phyloP scores from a whole-genome alignment of 192 early-diverging fungal genomes.

The Rhizoclosmatium globosum region DNA sequence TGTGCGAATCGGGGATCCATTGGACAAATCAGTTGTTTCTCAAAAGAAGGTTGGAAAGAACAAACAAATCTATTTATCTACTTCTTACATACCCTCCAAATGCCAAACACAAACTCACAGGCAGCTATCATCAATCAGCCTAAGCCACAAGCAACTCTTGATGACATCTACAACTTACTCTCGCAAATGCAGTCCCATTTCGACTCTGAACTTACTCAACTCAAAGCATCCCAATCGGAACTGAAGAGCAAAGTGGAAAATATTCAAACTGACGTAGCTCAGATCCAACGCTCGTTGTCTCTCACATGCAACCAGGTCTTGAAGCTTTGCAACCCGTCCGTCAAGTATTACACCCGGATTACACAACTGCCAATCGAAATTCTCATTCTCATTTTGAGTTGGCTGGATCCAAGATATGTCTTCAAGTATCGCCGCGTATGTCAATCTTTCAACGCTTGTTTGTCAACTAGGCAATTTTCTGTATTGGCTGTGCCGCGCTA shows the following conservation, averaged over 20 bases:
- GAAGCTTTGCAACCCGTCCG: neutral
- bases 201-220: neutral
- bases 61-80: too few species aligned
- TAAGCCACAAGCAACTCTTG: neutral
- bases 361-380: neutral
- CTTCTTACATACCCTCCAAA: too few species aligned
- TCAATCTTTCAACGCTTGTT: neutral
- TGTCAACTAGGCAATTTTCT: neutral
- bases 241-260: neutral
- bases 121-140: neutral
- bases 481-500: neutral
- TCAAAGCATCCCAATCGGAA: neutral
- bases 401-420: neutral
- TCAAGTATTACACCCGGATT: neutral
- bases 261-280: neutral
- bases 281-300: neutral
- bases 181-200: neutral
- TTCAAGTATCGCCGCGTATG: constrained; percentile 2
- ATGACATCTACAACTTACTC: neutral
- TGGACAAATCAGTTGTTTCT: too few species aligned
- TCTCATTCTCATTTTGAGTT: neutral
- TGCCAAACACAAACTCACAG: too few species aligned
- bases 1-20: too few species aligned
- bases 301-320: neutral
- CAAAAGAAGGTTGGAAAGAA: too few species aligned